Base-by-base conservation (phyloP, 163 green algal genomes). In the Chlamydomonas reinhardtii region DNA sequence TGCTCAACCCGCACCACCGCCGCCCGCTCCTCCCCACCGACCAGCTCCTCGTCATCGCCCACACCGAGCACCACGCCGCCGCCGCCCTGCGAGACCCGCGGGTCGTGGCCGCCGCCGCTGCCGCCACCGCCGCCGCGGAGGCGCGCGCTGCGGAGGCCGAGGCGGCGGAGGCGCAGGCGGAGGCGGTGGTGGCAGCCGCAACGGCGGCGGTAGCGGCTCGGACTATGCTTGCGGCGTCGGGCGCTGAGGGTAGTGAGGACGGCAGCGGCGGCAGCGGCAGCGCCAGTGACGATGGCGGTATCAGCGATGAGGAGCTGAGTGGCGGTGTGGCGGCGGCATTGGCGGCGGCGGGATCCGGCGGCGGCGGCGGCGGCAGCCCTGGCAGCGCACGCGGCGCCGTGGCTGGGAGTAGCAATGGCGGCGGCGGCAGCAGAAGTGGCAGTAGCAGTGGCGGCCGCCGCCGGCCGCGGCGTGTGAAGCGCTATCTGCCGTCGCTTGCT, bases 1-100 rank as follows among this genome's bases (percentile, higher is more conserved):
- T 61, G 4, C 79, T 85, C 25, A 85, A 85, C 79, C 79, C 79
- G 37, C 66, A 52, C 0, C 79, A 77, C 79, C 25, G 16, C 78
- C 78, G 78, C 31, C 66, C 19, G 9, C 68, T 85, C 31, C 29
- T 5, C 0, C 22, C 79, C 22, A 43, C 64, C 32, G 79, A 85
- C 68, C 79, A 85, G 34, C 32, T 85, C 24, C 2, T 85, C 4
- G 24, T 85, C 52, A 77, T 85, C 6, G 79, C 79, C 0, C 79
- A 85, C 48, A 65, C 29, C 34, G 68, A 85, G 56, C 11, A 34
- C 20, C 79, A 85, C 68, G 68, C 79, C 4, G 34, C 61, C 32
- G 64, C 66, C 1, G 24, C 54, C 0, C 17, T 73, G 0, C 32
- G 32, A 0, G 48, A 59, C 8, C 29, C 52, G 6, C 22, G 8